These are phyloP conservation scores for Beauveria sp. DNA, from an alignment of 2,329 filamentous ascomycete species.

Conservation along the genomic window DNA sequence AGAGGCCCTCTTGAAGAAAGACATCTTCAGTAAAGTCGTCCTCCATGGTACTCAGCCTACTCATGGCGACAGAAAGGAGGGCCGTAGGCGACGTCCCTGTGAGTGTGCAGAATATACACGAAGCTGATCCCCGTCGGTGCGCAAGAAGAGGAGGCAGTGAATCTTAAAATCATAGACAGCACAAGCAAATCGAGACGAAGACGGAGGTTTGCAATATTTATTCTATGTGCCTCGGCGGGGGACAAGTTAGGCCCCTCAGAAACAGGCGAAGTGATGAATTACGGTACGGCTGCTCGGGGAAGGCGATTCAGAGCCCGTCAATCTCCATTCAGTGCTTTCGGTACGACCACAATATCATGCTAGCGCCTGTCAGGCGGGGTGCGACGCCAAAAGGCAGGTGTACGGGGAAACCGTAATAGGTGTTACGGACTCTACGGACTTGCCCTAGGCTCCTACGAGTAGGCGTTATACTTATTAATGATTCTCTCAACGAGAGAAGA, in stretches of 20 bases:
- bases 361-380: too few species aligned
- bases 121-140: not conserved
- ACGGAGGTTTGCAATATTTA: not conserved
- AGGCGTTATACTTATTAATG: too few species aligned
- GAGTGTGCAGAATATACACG: not conserved
- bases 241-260: not conserved
- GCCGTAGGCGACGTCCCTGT: not conserved
- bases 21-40: conserved; percentile 16
- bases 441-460: too few species aligned
- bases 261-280: too few species aligned
- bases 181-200: not conserved
- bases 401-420: too few species aligned
- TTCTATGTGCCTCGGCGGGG: not conserved
- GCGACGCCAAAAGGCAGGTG: too few species aligned
- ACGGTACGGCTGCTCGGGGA: not conserved
- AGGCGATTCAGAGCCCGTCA: not conserved
- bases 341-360: not conserved
- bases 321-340: not conserved
- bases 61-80: not conserved
- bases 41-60: not conserved
- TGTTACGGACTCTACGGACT: too few species aligned
- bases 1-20: conserved; percentile 22
- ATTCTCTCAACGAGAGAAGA: too few species aligned
- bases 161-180: not conserved
- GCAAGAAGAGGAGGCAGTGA: not conserved